Base-by-base conservation (phyloP, 2,329 filamentous ascomycete genomes). In the Phoma sp. region DNA sequence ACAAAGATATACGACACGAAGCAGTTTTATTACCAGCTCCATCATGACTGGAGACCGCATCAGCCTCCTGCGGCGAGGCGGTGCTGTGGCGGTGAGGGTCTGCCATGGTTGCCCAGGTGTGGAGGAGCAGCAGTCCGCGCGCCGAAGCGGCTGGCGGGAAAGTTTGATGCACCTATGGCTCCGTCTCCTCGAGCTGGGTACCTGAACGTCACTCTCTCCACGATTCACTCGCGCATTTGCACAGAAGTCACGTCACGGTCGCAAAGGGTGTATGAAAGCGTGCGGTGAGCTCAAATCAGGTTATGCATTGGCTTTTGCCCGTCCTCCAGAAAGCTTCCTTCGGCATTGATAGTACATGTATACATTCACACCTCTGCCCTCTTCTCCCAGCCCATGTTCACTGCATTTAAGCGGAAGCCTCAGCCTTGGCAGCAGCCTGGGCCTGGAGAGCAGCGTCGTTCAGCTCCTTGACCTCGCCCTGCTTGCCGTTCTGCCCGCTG, bases 401-500 rank as follows among this genome's bases (percentile, higher is more conserved):
- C 37, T 35, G 48, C 44, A 49, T 49, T 36, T 38, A 79, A 75
- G 58, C 73, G 69, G 52, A 27, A 18, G 52, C 38, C 50, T 53
- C 52, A 22, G 36, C 51, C 67, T 79, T 70, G 25, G 77, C 75
- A 64, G 80, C 75, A 49, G 79, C 79, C 59, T 66, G 65, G 48
- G 76, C 75, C 57, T 78, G 74, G 72, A 85, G 84, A 57, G 63
- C 55, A 37, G 81, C 83, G 52, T 77, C 71, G 56, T 78, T 85
- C 65, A 97, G 80, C 75, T 83, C 86, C 85, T 90, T 90, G 73
- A 82, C 67, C 42, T 98, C 93, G 76, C 91, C 89, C 82, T 96
- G 91, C 87, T 96, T 97, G 83, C 95, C 95, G 81, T 92, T 91
- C 95, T 98, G 78, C 44, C 49, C 58, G 41, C 22, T 23, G 40